Percentiles rank a stretch among this genome's conserved stretches.
Conservation (phyloP, 2,329 filamentous ascomycete species). For the Fusarium xyrophilum region DNA sequence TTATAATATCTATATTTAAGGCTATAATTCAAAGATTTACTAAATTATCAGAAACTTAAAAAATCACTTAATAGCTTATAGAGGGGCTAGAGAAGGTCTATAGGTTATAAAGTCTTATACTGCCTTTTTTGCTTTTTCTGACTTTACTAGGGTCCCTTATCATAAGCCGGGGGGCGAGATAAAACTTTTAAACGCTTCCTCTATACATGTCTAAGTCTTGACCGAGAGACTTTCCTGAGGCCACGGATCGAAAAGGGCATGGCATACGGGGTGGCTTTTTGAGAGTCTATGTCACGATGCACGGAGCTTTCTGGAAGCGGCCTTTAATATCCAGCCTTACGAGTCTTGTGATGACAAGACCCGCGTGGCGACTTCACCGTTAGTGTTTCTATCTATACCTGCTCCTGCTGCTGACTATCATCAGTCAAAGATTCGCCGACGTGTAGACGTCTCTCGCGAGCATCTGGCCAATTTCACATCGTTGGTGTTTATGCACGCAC, state of each 20-base stretch:
- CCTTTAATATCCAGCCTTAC: constrained; percentile 15
- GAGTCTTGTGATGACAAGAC: background rate
- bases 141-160: too few species aligned
- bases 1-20: too few species aligned
- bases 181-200: too few species aligned
- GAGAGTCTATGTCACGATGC: background rate
- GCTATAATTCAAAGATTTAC: too few species aligned
- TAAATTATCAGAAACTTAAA: too few species aligned
- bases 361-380: background rate
- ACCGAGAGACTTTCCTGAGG: too few species aligned
- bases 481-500: background rate
- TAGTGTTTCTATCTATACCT: background rate
- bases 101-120: too few species aligned
- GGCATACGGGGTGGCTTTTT: background rate
- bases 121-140: too few species aligned
- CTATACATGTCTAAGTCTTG: too few species aligned
- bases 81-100: too few species aligned
- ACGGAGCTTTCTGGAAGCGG: background rate
- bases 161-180: too few species aligned
- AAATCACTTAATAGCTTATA: too few species aligned
- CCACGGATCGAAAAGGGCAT: background rate
- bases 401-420: background rate
- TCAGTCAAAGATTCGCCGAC: constrained; percentile 4
- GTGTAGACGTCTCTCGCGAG: background rate
- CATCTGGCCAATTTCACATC: background rate